phyloP scores from a whole-genome alignment of 768 basidiomycete species.

The Macrocybe gigantea region DNA sequence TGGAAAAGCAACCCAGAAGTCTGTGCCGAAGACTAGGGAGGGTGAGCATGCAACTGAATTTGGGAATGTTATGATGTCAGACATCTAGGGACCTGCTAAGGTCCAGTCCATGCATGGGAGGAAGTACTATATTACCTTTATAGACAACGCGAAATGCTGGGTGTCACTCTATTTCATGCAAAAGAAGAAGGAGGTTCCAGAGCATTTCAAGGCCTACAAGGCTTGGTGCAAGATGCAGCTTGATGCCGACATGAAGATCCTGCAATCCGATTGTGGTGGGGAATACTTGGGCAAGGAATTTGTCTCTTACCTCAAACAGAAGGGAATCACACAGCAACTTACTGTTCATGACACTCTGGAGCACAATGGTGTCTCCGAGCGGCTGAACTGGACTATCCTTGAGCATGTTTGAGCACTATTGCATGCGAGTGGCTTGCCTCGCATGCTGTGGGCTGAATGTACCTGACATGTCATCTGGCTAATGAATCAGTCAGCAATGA shows the following conservation, averaged over 20 bases:
- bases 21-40: slow-evolving; percentile 21
- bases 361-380: slow-evolving; percentile 20
- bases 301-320: slow-evolving; percentile 6
- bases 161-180: slow-evolving; percentile 8
- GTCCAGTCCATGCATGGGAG: not conserved
- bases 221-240: slow-evolving; percentile 17
- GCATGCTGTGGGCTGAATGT: slow-evolving; percentile 20
- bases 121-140: not conserved
- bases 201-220: slow-evolving; percentile 15
- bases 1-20: slow-evolving; percentile 31
- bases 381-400: slow-evolving; percentile 16
- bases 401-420: slow-evolving; percentile 14
- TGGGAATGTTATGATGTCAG: slow-evolving; percentile 18
- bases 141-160: not conserved
- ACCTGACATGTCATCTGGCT: slow-evolving; percentile 12
- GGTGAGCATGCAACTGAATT: slow-evolving; percentile 21
- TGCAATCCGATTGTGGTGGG: slow-evolving; percentile 17
- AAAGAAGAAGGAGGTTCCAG: slow-evolving; percentile 10
- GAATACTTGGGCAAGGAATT: slow-evolving; percentile 17
- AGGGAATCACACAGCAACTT: slow-evolving; percentile 14
- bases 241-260: slow-evolving; percentile 6
- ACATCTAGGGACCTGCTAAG: slow-evolving; percentile 26
- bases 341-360: slow-evolving; percentile 18
- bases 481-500: slow-evolving; percentile 13
- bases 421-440: slow-evolving; percentile 10